Conservation (phyloP, 257 asterid genomes). For the Capsicum pubescens region DNA sequence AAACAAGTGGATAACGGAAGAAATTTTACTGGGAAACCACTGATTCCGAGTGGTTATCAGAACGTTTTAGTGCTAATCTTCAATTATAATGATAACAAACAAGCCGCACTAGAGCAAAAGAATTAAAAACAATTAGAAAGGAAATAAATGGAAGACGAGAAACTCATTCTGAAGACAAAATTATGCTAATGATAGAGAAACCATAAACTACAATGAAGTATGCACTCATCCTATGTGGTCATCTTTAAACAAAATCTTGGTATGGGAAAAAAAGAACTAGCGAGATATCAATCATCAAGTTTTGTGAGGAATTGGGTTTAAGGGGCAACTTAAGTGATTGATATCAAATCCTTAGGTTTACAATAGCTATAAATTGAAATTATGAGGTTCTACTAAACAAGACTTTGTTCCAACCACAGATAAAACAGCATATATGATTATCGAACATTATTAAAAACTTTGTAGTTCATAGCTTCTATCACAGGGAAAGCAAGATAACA, state of each 20-base stretch:
- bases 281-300: neutral
- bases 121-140: neutral
- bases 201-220: neutral
- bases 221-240: neutral
- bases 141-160: neutral
- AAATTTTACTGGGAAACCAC: neutral
- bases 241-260: constrained; percentile 21
- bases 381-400: neutral
- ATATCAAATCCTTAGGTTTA: neutral
- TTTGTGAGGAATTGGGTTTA: neutral
- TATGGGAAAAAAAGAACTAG: neutral
- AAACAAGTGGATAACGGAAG: neutral
- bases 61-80: neutral
- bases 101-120: neutral
- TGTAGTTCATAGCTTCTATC: no score
- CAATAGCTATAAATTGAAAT: neutral
- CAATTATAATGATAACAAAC: neutral
- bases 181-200: neutral
- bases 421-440: no score
- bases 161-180: constrained; percentile 26
- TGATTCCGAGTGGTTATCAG: neutral
- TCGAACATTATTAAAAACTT: no score
- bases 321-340: neutral
- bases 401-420: neutral
- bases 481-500: no score